phyloP scores from a whole-genome alignment of 305 asterid genomes.

The Lippia alba region DNA sequence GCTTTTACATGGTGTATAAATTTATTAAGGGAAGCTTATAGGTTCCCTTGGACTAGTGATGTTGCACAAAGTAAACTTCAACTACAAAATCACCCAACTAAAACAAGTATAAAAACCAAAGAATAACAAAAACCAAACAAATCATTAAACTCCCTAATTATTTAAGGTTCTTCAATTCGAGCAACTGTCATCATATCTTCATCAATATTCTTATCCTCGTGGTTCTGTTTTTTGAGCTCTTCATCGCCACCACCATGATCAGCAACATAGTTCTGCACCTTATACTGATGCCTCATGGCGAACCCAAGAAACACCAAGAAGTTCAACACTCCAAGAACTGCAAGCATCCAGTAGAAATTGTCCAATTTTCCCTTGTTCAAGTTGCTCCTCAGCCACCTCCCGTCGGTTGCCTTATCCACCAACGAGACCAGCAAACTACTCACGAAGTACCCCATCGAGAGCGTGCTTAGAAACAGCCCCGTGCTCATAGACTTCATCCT shows the following conservation, averaged over 20 bases:
- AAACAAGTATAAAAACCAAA: neutral
- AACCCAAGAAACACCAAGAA: conserved; percentile 52
- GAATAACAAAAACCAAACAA: neutral
- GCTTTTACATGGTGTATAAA: conserved; percentile 1
- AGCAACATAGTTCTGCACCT: conserved; percentile 52
- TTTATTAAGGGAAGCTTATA: neutral
- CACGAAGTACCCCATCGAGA: conserved; percentile 80
- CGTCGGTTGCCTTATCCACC: conserved; percentile 54
- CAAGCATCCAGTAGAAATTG: conserved; percentile 80
- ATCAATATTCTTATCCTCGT: conserved; percentile 30
- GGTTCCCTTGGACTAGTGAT: no score
- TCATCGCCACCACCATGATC: conserved; percentile 34
- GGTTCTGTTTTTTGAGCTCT: conserved; percentile 42
- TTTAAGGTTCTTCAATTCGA: conserved; percentile 43
- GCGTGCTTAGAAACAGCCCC: conserved; percentile 73
- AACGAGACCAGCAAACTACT: conserved; percentile 77
- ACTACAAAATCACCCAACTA: neutral
- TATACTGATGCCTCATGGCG: conserved; percentile 71
- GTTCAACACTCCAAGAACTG: conserved; percentile 69
- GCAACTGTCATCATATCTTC: conserved; percentile 37
- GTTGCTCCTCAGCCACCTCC: conserved; percentile 66
- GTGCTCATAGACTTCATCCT: conserved; percentile 95
- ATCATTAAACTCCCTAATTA: neutral
- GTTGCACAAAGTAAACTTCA: neutral
- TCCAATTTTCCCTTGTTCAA: conserved; percentile 65